Conservation (phyloP, 805 yeast species). For the Saturnispora sanitii region DNA sequence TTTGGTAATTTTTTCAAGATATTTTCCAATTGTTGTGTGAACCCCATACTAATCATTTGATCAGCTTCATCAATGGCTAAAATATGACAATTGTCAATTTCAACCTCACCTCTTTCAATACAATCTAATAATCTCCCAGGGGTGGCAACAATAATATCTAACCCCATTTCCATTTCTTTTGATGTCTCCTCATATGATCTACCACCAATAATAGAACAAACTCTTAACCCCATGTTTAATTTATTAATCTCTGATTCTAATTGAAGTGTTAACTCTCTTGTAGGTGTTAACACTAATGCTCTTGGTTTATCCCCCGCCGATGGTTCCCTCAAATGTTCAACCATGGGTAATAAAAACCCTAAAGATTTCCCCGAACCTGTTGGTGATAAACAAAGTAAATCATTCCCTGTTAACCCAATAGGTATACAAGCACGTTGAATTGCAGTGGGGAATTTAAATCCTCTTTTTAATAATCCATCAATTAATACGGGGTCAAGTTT, state of each 20-base stretch:
- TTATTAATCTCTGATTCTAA: constrained; percentile 53
- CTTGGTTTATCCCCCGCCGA: constrained; percentile 38
- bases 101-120: constrained; percentile 54
- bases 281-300: constrained; percentile 78
- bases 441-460: constrained; percentile 70
- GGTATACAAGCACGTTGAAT: constrained; percentile 88
- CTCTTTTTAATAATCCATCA: constrained; percentile 28
- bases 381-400: constrained; percentile 84
- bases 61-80: constrained; percentile 91
- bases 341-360: constrained; percentile 67
- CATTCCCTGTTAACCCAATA: constrained; percentile 45
- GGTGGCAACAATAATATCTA: constrained; percentile 66
- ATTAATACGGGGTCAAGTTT: constrained; percentile 31
- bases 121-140: constrained; percentile 89
- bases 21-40: constrained; percentile 65
- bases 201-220: constrained; percentile 79
- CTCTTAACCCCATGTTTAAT: constrained; percentile 32
- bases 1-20: constrained; percentile 49
- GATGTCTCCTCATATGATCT: constrained; percentile 49
- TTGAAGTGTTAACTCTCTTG: constrained; percentile 89
- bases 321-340: constrained; percentile 41
- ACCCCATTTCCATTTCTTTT: constrained; percentile 62
- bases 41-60: constrained; percentile 91
- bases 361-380: constrained; percentile 96
- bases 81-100: constrained; percentile 52